Evolutionary conservation across 345 rosid species (phyloP).

Genomic region (Salix brachista): DNA sequence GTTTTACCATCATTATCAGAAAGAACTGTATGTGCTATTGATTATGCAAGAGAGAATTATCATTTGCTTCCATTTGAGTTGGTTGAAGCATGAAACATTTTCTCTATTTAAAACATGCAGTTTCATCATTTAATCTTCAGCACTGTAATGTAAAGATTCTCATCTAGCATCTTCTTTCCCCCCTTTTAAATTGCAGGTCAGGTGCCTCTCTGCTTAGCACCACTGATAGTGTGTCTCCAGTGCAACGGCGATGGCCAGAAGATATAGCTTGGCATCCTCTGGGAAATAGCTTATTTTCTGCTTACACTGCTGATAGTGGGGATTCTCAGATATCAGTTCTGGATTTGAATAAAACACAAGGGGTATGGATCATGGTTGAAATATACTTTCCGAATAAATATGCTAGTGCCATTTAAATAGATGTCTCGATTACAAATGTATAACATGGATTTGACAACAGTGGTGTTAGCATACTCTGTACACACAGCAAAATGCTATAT

Average conservation of each 20-base stretch:
- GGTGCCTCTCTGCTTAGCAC: constrained; percentile 67
- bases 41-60: neutral
- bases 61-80: neutral
- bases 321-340: constrained; percentile 84
- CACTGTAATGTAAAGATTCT: neutral
- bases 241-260: constrained; percentile 90
- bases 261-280: constrained; percentile 90
- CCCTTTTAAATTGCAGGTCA: constrained; percentile 44
- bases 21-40: neutral
- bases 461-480: neutral
- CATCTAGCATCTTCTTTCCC: neutral
- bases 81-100: neutral
- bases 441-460: neutral
- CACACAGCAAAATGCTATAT: neutral
- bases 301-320: constrained; percentile 66
- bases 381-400: neutral
- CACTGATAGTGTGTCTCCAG: constrained; percentile 57
- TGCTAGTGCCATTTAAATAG: neutral
- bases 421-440: neutral
- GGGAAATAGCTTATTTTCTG: constrained; percentile 63
- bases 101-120: neutral
- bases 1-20: too few species aligned
- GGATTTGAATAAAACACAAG: constrained; percentile 58
- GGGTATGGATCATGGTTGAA: constrained; percentile 43
- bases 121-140: neutral